Base-by-base conservation (phyloP, 1,139 yeast species). In the Suhomyces yuchorum region DNA sequence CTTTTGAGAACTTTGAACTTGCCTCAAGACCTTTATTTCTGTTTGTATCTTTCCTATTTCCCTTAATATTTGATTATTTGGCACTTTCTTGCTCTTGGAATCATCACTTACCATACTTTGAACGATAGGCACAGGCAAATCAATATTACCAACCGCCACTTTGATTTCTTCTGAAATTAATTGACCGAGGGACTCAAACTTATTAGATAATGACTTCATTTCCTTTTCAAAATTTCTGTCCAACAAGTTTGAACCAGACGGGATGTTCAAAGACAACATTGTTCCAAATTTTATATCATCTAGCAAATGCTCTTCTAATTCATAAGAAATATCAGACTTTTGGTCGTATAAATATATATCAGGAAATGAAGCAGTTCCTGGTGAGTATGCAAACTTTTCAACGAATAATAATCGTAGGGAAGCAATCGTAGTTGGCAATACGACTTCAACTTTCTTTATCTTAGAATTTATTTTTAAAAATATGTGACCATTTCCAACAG, bases 321-420 rank as follows among this genome's bases (percentile, higher is more conserved):
- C 97, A 60, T 89, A 92, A 1, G 85, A 75, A 1, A 90, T 76
- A 0, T 80, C 80, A 23, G 78, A 73, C 2, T 68, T 64, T 0
- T 81, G 78, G 53, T 89, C 96, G 55, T 78, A 83, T 7, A 91
- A 75, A 58, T 88, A 87, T 30, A 93, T 81, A n/a, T 83, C 87
- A 0, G 99, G 97, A 56, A 90, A 90, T 2, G 78, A 65, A 2
- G 82, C 75, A 2, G 81, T 70, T 0, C 89, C 86, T 0, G 96
- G 95, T 0, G 93, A 79, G 60, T 86, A 89, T 1, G 95, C 90
- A 68, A 91, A 92, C 59, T 84, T 88, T 59, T 92, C 96, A 19
- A 91, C 89, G 62, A 92, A 93, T 28, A 87, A 67, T 1, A 90
- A 73, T 43, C 96, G 75, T 38, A 92, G 62, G 0, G 89, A 73